Base-by-base conservation (phyloP, 768 basidiomycete species). In the Gymnopilus junonius region DNA sequence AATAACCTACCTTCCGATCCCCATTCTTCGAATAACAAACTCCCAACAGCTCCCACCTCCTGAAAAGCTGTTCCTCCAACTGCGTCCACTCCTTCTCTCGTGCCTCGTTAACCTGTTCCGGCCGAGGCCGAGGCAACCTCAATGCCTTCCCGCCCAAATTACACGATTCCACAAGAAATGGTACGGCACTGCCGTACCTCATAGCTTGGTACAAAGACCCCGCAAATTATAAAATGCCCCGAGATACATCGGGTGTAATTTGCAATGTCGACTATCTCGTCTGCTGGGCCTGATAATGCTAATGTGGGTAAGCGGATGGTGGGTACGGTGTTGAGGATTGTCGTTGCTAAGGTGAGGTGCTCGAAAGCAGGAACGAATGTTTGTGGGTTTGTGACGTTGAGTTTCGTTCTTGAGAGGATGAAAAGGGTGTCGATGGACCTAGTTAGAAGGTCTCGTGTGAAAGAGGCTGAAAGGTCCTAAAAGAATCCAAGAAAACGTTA, bases 1-100 rank as follows among this genome's bases (percentile, higher is more conserved):
- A 58, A 45, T 55, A 55, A 73, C 80, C 31, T 46, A 93, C 95
- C 83, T 84, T 85, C 21, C 90, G 82, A 66, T 97, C 91, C 0
- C 89, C 90, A 27, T 87, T 87, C 73, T 92, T 95, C 29, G 84
- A 82, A 69, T 87, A 88, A 71, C 93, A 94, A 4, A 90, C 86
- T 0, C 85, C 94, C 25, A 96, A 77, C 31, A 97, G 73, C 75
- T 97, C 94, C 85, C 89, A 96, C 48, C 94, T 78, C 21, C 88
- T 82, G 65, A 83, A 85, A 27, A 95, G 67, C 63, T 90, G 87
- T 32, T 88, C 86, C 61, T 86, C 83, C 1, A 93, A 77, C 65
- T 85, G 83, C 45, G 59, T 77, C 88, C 89, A 91, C 37, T 79
- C 85, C 64, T 64, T 80, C 70, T 74, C 75, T 34, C 62, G 63